Base-by-base conservation (phyloP, 164 flowering plant species). In the Kingdonia uniflora region DNA sequence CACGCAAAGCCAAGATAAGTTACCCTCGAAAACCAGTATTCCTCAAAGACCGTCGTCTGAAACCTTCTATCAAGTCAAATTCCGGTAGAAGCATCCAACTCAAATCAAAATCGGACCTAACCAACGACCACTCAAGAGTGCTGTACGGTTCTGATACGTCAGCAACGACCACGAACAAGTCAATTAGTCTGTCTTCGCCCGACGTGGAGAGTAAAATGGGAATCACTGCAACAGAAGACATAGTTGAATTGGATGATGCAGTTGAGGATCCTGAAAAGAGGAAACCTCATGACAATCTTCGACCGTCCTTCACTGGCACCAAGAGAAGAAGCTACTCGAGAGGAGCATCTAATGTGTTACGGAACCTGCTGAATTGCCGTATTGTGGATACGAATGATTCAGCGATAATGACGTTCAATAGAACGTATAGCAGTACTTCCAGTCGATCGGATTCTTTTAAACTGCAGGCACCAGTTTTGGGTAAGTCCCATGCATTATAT, bases 141-240 rank as follows among this genome's bases (percentile, higher is more conserved):
- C 42, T 48, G 1, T 67, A 58, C 2, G 60, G 70, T 52, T 76
- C 80, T 1, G 74, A 73, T 39, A 59, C 65, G 10, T 71, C 84
- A 6, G 59, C 80, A 0, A 0, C 65, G 26, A 78, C 81, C 0
- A 71, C 69, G 6, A 69, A 67, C 11, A 65, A 71, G 59, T n/a
- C 55, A 0, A 43, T n/a, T 25, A 12, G 15, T 7, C 19, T 26
- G 12, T 44, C 19, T 16, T 6, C 43, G 11, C 2, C 26, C 21
- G 42, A 35, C 1, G 17, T 2, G 4, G 6, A 16, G 22, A 17
- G 6, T 10, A 16, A 20, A 15, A 6, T 60, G 63, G 53, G 54
- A 44, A 42, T 63, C 64, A 37, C 55, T 46, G 38, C 12, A 14
- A 52, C 49, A 21, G 40, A 41, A 4, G 53, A 48, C 11, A 21